Base-by-base conservation (phyloP, 495 filamentous ascomycete species). In the Penicillium lividum region DNA sequence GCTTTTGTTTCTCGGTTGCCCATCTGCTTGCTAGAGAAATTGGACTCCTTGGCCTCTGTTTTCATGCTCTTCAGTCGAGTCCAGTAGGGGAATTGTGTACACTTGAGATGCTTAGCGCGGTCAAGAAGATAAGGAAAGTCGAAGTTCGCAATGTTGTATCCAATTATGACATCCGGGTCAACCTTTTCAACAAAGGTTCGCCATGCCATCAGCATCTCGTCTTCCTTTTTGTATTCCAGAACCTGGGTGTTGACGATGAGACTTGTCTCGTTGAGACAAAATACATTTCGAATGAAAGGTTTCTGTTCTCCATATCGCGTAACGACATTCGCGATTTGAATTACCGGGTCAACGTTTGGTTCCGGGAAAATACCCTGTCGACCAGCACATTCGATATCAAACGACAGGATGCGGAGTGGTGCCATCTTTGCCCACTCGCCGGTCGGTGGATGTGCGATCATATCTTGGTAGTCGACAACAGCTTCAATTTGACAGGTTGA, bases 361-460 rank as follows among this genome's bases (percentile, higher is more conserved):
- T 98, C 93, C 4, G 94, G 94, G 69, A 99, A 99, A 68, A 99
- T 87, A 40, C 94, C 94, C 73, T 97, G 97, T 60, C 94, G 90
- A 28, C 94, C 94, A 58, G 94, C 95, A 69, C 94, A 99, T 70
- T 99, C 94, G 62, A 99, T 99, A 84, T 99, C 94, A 61, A 99
- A 97, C 3, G 93, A 97, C 13, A 99, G 73, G 51, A 97, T 86
- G 38, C 94, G 86, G 18, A 99, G 78, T 1, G 94, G 94, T 0
- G 94, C 95, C 91, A 99, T 98, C 75, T 97, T 99, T 9, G 90
- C 91, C 91, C 94, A 99, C 68, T 98, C 94, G 4, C 93, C 94
- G 56, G 90, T 88, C n/a, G 90, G 85, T 27, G 89, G 80, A 69
- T 98, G 93, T 7, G 94, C 86, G 57, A 97, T 88, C 38, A 99